A percentile compares a stretch with the other conserved stretches of the same genome.
These are phyloP conservation scores for Vigna angularis DNA, from an alignment of 306 rosid species.

Conservation along the genomic window DNA sequence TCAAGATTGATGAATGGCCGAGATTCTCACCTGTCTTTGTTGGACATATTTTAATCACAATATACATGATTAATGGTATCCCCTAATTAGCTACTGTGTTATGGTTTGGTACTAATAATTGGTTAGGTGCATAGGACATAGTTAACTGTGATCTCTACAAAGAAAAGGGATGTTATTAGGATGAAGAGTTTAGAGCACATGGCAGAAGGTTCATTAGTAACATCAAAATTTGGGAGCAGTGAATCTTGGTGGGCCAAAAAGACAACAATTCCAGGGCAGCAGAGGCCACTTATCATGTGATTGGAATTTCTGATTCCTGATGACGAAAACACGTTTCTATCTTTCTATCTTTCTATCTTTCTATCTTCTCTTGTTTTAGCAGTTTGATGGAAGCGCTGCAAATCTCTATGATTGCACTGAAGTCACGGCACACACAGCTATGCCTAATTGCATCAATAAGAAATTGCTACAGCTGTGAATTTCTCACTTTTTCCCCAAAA, in stretches of 20 bases:
- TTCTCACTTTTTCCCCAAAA: neutral
- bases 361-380: neutral
- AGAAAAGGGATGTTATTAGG: slow-evolving; percentile 32
- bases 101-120: slow-evolving; percentile 20
- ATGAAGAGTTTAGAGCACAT: slow-evolving; percentile 38
- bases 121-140: slow-evolving; percentile 25
- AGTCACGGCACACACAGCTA: slow-evolving; percentile 41
- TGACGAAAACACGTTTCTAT: slow-evolving; percentile 30
- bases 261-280: slow-evolving; percentile 44
- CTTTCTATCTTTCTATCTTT: slow-evolving; percentile 20
- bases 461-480: neutral
- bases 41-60: neutral
- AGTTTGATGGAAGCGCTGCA: slow-evolving; percentile 36
- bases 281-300: slow-evolving; percentile 47
- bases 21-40: slow-evolving; percentile 21
- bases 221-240: slow-evolving; percentile 32
- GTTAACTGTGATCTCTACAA: neutral
- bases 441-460: slow-evolving; percentile 28
- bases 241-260: slow-evolving; percentile 50
- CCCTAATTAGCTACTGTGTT: slow-evolving; percentile 5
- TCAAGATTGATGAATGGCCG: neutral
- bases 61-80: neutral
- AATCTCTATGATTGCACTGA: slow-evolving; percentile 59
- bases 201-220: slow-evolving; percentile 37
- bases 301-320: slow-evolving; percentile 27